Percentiles rank a stretch among this genome's conserved stretches.
Conservation (phyloP, 2,329 filamentous ascomycete species). For the Apiospora arundinis region DNA sequence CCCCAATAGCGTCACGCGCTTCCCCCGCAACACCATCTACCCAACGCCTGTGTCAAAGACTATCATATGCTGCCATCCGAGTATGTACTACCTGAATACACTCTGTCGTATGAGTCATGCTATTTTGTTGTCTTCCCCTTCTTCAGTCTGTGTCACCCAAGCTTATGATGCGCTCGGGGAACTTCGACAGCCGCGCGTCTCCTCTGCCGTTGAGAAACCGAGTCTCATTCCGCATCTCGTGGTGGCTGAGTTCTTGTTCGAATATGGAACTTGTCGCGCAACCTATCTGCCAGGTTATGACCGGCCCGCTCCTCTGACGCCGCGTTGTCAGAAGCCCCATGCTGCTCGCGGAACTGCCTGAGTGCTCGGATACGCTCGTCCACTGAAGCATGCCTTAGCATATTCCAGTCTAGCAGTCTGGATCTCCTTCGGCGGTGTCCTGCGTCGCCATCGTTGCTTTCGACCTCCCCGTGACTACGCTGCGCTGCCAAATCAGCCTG, state of each 20-base stretch:
- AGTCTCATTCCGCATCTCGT: background rate
- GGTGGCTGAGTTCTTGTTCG: slow-evolving; percentile 51
- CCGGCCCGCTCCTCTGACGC: background rate
- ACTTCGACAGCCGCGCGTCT: background rate
- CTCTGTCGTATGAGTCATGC: slow-evolving; percentile 16
- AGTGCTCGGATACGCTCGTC: slow-evolving; percentile 69
- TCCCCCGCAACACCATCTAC: background rate
- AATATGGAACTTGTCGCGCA: slow-evolving; percentile 61
- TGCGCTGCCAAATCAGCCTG: background rate
- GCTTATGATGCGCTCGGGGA: background rate
- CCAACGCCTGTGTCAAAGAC: slow-evolving; percentile 1
- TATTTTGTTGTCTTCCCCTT: background rate
- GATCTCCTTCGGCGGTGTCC: slow-evolving; percentile 53
- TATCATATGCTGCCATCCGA: slow-evolving; percentile 15
- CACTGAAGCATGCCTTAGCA: slow-evolving; percentile 62
- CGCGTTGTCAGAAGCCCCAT: slow-evolving; percentile 35
- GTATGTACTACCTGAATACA: slow-evolving; percentile 22
- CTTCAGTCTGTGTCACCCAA: background rate
- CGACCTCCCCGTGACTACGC: slow-evolving; percentile 49
- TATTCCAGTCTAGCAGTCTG: slow-evolving; percentile 61
- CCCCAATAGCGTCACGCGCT: background rate
- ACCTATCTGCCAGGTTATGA: slow-evolving; percentile 49
- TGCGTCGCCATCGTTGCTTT: slow-evolving; percentile 40
- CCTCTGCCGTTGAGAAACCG: background rate
- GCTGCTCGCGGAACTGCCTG: slow-evolving; percentile 54